Percentiles rank a stretch among this genome's conserved stretches.
These are phyloP conservation scores for Turritis glabra DNA, from an alignment of 345 rosid species.

Conservation along the genomic window DNA sequence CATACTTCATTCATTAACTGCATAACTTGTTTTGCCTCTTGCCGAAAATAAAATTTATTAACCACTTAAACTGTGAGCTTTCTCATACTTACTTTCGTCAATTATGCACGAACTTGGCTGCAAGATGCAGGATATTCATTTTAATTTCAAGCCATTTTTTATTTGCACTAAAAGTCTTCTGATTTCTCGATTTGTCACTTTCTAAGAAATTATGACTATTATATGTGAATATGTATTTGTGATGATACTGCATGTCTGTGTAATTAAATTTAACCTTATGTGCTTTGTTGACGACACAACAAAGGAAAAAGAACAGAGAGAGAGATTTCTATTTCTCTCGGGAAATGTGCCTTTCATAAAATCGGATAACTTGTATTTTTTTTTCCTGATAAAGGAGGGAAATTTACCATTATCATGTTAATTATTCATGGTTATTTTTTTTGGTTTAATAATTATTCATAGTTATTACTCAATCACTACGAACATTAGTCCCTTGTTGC, in stretches of 20 bases:
- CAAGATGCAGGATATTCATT: background rate
- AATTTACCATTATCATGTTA: background rate
- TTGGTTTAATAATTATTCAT: background rate
- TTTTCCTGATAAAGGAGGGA: background rate
- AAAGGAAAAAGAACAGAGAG: background rate
- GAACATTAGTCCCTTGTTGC: background rate
- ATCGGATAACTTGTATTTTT: background rate
- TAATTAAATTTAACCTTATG: background rate
- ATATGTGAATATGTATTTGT: background rate
- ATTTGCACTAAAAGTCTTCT: background rate
- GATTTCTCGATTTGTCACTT: constrained; percentile 4
- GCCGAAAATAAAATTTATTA: background rate
- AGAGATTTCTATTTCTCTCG: background rate
- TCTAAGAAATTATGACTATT: background rate
- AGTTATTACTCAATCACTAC: background rate
- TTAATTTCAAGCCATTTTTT: background rate
- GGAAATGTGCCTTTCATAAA: constrained; percentile 14
- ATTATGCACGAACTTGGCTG: background rate
- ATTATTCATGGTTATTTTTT: background rate
- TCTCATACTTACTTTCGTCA: background rate
- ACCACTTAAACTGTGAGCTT: background rate
- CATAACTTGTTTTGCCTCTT: constrained; percentile 1
- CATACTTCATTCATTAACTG: background rate
- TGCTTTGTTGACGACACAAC: background rate
- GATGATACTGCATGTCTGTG: background rate